phyloP scores from a whole-genome alignment of 352 stramenopile species.

The Phytopythium montanum region DNA sequence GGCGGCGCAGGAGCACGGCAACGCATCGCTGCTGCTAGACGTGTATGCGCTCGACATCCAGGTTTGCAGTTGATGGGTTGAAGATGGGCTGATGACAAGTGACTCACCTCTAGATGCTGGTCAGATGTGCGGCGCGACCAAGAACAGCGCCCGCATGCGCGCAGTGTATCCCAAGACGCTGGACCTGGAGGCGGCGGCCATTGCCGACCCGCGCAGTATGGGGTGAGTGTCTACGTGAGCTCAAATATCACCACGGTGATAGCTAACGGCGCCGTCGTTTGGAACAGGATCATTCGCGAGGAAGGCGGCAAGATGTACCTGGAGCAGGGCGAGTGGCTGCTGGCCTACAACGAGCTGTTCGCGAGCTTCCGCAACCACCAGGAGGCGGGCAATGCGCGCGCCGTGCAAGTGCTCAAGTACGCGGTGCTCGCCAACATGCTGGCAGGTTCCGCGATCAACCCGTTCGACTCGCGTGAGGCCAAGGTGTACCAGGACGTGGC shows the following conservation, averaged over 20 bases:
- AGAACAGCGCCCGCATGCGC: conserved; percentile 86
- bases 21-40: conserved; percentile 87
- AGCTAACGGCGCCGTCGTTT: conserved; percentile 1
- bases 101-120: background rate
- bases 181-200: conserved; percentile 77
- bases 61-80: conserved; percentile 16
- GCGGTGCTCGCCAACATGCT: conserved; percentile 93
- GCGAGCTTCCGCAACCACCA: conserved; percentile 93
- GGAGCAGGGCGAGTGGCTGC: conserved; percentile 83
- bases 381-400: conserved; percentile 84
- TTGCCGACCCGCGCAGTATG: conserved; percentile 90
- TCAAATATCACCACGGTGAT: background rate
- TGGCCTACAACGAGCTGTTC: conserved; percentile 94
- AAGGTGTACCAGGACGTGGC: conserved; percentile 88
- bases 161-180: conserved; percentile 88
- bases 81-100: background rate
- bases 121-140: conserved; percentile 83
- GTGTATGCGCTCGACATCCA: conserved; percentile 92
- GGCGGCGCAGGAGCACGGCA: conserved; percentile 56
- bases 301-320: conserved; percentile 94
- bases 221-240: conserved; percentile 35
- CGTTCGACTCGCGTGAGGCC: conserved; percentile 92
- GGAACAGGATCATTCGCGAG: conserved; percentile 77
- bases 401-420: conserved; percentile 91
- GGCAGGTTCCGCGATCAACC: conserved; percentile 90